phyloP scores from a whole-genome alignment of 2,329 filamentous ascomycete species.

The Hansfordia pulvinata region DNA sequence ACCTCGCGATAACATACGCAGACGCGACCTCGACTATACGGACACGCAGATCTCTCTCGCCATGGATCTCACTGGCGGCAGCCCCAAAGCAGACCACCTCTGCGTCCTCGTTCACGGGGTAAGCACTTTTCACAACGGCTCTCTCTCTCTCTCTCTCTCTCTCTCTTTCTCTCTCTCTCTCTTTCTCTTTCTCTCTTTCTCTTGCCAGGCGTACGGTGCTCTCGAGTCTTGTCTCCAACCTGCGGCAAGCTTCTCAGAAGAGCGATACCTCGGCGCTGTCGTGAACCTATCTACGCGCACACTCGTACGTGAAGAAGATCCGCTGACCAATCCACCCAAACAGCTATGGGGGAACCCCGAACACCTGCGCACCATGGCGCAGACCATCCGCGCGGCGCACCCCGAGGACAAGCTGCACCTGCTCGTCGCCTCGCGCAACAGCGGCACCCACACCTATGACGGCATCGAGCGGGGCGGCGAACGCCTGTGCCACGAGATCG shows the following conservation, averaged over 20 bases:
- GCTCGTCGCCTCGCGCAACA: conserved; percentile 59
- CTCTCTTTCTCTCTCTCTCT: too few relatives aligned
- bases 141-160: conserved; percentile 2
- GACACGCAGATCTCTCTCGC: too few relatives aligned
- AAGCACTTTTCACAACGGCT: conserved; percentile 20
- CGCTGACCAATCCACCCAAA: too few relatives aligned
- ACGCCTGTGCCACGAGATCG: conserved; percentile 53
- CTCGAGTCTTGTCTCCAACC: too few relatives aligned
- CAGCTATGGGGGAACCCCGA: conserved; percentile 72
- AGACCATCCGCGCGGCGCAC: conserved; percentile 46
- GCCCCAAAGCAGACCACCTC: conserved; percentile 49
- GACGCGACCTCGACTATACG: too few relatives aligned
- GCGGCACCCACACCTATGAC: conserved; percentile 59
- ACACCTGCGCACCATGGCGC: conserved; percentile 57
- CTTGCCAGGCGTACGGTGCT: conserved; percentile 23
- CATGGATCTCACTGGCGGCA: conserved; percentile 37
- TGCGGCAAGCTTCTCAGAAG: too few relatives aligned
- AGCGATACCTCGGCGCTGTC: too few relatives aligned
- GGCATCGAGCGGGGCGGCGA: conserved; percentile 56
- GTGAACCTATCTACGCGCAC: too few relatives aligned
- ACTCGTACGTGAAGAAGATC: too few relatives aligned
- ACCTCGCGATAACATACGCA: too few relatives aligned
- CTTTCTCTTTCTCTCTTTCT: too few relatives aligned
- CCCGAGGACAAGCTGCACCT: conserved; percentile 53
- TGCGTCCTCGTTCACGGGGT: conserved; percentile 69